These are phyloP conservation scores for Mayamaea pseudoterrestris DNA, from an alignment of 108 stramenopile genomes.

Conservation along the genomic window DNA sequence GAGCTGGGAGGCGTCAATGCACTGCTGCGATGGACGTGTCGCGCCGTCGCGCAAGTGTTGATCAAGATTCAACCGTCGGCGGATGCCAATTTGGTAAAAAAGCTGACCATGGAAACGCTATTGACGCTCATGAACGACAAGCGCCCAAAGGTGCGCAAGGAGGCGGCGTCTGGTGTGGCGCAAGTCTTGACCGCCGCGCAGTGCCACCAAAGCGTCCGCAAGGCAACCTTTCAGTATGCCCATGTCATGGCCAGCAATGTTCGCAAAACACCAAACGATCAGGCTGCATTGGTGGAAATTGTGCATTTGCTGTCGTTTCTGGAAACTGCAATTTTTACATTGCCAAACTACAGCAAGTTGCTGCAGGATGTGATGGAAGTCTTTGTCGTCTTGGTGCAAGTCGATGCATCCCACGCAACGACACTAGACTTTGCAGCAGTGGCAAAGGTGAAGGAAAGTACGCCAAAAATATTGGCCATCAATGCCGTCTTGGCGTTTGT, in stretches of 20 bases:
- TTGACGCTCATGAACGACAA: slow-evolving; percentile 32
- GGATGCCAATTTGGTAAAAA: slow-evolving; percentile 9
- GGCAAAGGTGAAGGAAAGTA: slow-evolving; percentile 12
- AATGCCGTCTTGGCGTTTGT: slow-evolving; percentile 31
- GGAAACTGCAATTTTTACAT: slow-evolving; percentile 15
- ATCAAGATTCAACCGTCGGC: slow-evolving; percentile 1
- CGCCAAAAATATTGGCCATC: slow-evolving; percentile 21
- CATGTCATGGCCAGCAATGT: too few species aligned
- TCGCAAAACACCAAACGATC: neutral
- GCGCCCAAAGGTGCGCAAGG: slow-evolving; percentile 40
- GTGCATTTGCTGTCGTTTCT: slow-evolving; percentile 23
- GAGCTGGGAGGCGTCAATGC: slow-evolving; percentile 20
- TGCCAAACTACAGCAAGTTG: slow-evolving; percentile 26
- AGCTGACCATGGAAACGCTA: slow-evolving; percentile 34
- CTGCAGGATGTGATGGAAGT: slow-evolving; percentile 32
- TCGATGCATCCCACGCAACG: slow-evolving; percentile 4
- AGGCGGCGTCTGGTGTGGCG: slow-evolving; percentile 22
- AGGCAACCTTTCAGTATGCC: slow-evolving; percentile 6
- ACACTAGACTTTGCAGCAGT: slow-evolving; percentile 18
- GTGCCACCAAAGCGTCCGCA: slow-evolving; percentile 10
- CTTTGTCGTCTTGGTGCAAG: slow-evolving; percentile 25
- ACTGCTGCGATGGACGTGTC: slow-evolving; percentile 14
- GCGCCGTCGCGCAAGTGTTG: slow-evolving; percentile 24
- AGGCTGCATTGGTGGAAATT: slow-evolving; percentile 9
- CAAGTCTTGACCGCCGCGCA: slow-evolving; percentile 31